Conservation (phyloP, 2,329 filamentous ascomycete genomes). For the Pyrenochaeta sp. region DNA sequence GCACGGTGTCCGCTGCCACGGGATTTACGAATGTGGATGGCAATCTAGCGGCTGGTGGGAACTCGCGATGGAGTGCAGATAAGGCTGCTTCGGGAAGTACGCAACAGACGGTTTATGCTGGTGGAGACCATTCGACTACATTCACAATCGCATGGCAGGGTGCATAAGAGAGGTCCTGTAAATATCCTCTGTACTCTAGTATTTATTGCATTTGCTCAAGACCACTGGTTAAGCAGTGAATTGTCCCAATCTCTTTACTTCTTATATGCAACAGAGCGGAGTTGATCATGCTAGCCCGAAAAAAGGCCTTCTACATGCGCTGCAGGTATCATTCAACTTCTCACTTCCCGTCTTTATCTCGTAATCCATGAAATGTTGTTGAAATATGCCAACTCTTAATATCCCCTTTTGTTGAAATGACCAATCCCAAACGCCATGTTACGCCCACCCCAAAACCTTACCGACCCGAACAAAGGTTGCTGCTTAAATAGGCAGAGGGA, state of each 20-base stretch:
- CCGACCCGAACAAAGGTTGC: too few relatives aligned
- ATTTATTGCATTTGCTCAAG: not conserved
- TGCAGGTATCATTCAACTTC: slow-evolving; percentile 15
- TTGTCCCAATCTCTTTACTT: not conserved
- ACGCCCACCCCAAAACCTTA: slow-evolving; percentile 10
- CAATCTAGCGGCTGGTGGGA: slow-evolving; percentile 50
- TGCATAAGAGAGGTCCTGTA: not conserved
- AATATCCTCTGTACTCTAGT: not conserved
- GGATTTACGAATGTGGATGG: slow-evolving; percentile 51
- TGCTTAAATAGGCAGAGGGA: slow-evolving; percentile 83
- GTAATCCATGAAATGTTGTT: slow-evolving; percentile 31
- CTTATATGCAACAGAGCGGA: slow-evolving; percentile 1
- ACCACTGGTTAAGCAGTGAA: slow-evolving; percentile 25
- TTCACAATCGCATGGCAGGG: slow-evolving; percentile 52
- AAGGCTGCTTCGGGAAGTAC: slow-evolving; percentile 52
- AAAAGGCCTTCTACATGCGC: not conserved
- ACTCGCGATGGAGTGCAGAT: slow-evolving; percentile 55
- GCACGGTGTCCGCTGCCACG: slow-evolving; percentile 53
- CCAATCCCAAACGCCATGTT: slow-evolving; percentile 22
- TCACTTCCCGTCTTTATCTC: slow-evolving; percentile 13
- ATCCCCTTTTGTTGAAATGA: slow-evolving; percentile 37
- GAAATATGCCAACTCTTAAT: slow-evolving; percentile 30
- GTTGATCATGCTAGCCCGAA: slow-evolving; percentile 1
- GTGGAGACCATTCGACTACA: slow-evolving; percentile 39
- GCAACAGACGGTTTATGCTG: slow-evolving; percentile 56